Base-by-base conservation (phyloP, 1,139 yeast species). In the Debaryomyces sp. region DNA sequence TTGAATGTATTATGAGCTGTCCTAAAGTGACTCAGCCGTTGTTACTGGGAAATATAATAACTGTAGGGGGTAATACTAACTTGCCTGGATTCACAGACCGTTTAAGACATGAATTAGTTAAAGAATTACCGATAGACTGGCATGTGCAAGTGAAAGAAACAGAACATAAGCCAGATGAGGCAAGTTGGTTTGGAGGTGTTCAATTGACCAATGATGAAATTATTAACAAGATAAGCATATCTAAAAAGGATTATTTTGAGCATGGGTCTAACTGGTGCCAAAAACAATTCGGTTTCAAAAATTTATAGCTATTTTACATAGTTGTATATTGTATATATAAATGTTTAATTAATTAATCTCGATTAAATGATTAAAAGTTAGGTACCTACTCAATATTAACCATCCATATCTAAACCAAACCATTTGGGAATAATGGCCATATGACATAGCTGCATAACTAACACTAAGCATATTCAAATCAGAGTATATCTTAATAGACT, bases 341-440 rank as follows among this genome's bases (percentile, higher is more conserved):
- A 40, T 47, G 36, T 21, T 13, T 44, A 40, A 12, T 39, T 41
- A 42, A 41, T 34, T 30, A 33, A 58, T 54, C 49, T 71, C 70
- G 37, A 71, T 69, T 51, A 91, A 75, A 60, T 89, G 92, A 66
- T 92, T 94, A 46, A 76, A 78, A 40, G 84, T 85, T 79, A 87
- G 79, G 68, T 87, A 88, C 54, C 95, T 77, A 53, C 96, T 87
- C 38, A 85, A 69, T 6, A 81, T 53, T 60, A 94, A 75, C 97
- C 98, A 94, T 1, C 91, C 87, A 73, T 88, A 89, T 55, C 99
- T 77, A 67, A 87, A 94, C 98, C 98, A 94, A 12, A 86, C 92
- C 90, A 94, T 88, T 66, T 94, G 99, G 3, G 96, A 85, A 54
- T 75, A 76, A 67, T 94, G 98, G 4, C 89, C 96, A 56, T 78